phyloP scores from a whole-genome alignment of 2,329 filamentous ascomycete genomes.

The Fusarium sp. region DNA sequence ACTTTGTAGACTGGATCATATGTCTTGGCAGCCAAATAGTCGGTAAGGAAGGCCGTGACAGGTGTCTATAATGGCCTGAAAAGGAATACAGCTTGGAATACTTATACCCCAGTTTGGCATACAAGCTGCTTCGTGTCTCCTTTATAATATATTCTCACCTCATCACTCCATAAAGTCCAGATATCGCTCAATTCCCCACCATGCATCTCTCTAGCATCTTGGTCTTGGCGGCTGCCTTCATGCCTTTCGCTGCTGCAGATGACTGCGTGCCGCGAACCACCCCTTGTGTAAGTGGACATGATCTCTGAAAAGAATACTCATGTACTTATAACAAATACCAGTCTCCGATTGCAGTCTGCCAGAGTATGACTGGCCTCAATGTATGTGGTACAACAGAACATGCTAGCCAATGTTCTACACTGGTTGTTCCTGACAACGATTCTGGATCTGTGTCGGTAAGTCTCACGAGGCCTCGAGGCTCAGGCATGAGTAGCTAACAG shows the following conservation, averaged over 20 bases:
- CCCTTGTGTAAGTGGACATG: not conserved
- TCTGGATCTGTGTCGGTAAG: not conserved
- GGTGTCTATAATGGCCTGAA: accelerated
- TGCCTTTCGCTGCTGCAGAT: not conserved
- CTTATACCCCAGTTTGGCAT: not conserved
- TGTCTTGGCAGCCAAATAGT: not conserved
- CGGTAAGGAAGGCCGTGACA: accelerated
- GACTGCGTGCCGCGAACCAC: not conserved
- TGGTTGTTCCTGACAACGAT: not conserved
- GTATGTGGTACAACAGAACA: not conserved
- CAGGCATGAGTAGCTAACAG: accelerated
- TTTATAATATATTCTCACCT: not conserved
- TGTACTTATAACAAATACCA: accelerated
- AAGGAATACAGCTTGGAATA: accelerated
- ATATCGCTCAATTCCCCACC: accelerated
- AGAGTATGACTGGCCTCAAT: accelerated
- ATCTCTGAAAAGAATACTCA: accelerated
- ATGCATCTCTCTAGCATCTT: not conserved
- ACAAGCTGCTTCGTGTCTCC: not conserved
- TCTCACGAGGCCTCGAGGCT: accelerated
- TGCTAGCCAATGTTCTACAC: not conserved
- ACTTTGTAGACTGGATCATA: not conserved
- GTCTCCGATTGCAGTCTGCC: not conserved
- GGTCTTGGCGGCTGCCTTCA: not conserved
- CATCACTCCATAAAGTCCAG: not conserved